Percentiles rank a stretch among this genome's conserved stretches.
phyloP scores from a whole-genome alignment of 2,329 filamentous ascomycete species.

The Aspergillus brunneoviolaceus region DNA sequence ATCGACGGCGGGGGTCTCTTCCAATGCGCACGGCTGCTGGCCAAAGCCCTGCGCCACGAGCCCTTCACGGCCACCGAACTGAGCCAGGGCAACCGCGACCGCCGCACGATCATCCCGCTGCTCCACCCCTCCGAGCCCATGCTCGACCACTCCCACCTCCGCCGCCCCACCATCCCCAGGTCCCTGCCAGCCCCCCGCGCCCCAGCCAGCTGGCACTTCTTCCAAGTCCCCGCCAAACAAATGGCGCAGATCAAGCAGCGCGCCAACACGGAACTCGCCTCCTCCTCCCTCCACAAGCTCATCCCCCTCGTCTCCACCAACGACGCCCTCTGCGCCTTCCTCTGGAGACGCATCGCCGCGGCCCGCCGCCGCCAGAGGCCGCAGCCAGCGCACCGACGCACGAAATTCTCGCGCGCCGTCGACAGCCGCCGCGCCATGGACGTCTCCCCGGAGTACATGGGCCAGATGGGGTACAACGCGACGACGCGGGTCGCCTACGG shows the following conservation, averaged over 20 bases:
- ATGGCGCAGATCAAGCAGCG: neutral
- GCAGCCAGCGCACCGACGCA: neutral
- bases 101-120: slow-evolving; percentile 6
- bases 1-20: slow-evolving; percentile 13
- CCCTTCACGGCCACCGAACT: neutral
- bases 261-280: neutral
- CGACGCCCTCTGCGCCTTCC: slow-evolving; percentile 10
- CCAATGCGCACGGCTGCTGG: slow-evolving; percentile 9
- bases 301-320: slow-evolving; percentile 3
- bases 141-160: slow-evolving; percentile 8
- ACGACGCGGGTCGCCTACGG: neutral
- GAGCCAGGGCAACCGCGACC: slow-evolving; percentile 13
- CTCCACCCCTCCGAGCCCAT: slow-evolving; percentile 7
- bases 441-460: slow-evolving; percentile 10
- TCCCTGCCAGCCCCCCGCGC: neutral
- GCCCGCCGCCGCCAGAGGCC: neutral
- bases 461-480: slow-evolving; percentile 5
- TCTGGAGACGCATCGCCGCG: slow-evolving; percentile 7
- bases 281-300: neutral
- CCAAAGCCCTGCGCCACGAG: slow-evolving; percentile 2
- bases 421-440: slow-evolving; percentile 9
- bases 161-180: neutral
- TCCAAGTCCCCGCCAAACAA: neutral
- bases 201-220: neutral
- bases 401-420: slow-evolving; percentile 4